Base-by-base conservation (phyloP, 306 rosid species). In the Quercus cerris region DNA sequence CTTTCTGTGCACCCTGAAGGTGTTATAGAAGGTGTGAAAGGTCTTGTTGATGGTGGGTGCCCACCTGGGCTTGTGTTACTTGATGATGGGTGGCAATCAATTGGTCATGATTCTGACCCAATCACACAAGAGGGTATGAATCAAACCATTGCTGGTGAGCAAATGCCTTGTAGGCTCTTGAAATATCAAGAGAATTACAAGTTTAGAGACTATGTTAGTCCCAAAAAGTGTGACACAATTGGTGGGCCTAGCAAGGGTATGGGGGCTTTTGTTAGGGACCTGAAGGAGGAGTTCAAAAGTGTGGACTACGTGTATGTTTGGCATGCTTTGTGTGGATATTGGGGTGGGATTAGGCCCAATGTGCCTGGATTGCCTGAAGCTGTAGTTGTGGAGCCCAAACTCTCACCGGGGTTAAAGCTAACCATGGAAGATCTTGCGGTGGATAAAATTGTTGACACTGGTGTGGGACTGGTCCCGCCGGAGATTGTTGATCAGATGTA, bases 61-160 rank as follows among this genome's bases (percentile, higher is more conserved):
- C 98, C 99, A 0, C 97, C 99, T 0, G 98, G 99, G 3, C 78
- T 95, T 1, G 97, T 95, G 17, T 54, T 95, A 0, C 78, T 95
- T 8, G 99, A 95, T 55, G 98, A 95, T 18, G 99, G 99, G 19
- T 95, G 99, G 99, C 99, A 95, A 55, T 91, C 91, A 6, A 91
- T 95, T 1, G 86, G 88, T 38, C 94, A 86, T 17, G 99, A 95
- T 19, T 57, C 75, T 0, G 98, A 95, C 15, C 94, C 92, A 0
- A 64, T 88, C 3, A 84, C 88, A 5, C 82, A 86, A 56, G 98
- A 93, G 55, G 98, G 95, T 6, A 85, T 95, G 73, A 86, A 92
- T 14, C 95, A 91, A 11, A 81, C 98, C 0, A 83, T 68, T 0
- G 99, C 99, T 0, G 99, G 99, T 0, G 99, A 93, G 13, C 99